phyloP scores from a whole-genome alignment of 2,329 filamentous ascomycete species.

The Decorospora gaudefroyi region DNA sequence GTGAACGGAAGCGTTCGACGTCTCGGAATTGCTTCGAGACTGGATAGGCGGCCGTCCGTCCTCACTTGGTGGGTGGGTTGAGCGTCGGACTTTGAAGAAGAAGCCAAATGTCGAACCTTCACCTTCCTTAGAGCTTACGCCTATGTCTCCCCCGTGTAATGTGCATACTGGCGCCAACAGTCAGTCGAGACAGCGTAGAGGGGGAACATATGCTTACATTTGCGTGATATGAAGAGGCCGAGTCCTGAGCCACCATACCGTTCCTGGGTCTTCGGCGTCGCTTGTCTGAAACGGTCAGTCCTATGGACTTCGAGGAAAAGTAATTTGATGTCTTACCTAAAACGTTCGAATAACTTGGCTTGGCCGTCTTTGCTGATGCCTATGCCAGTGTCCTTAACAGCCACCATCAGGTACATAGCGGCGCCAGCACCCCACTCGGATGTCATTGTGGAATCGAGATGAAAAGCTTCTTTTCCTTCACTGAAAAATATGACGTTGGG shows the following conservation, averaged over 20 bases:
- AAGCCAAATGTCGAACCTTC: conserved; percentile 47
- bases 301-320: background rate
- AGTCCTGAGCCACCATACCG: conserved; percentile 51
- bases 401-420: conserved; percentile 51
- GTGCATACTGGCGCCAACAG: conserved; percentile 36
- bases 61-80: conserved; percentile 25
- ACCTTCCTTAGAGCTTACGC: conserved; percentile 42
- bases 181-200: background rate
- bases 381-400: conserved; percentile 51
- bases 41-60: conserved; percentile 33
- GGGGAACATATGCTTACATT: conserved; percentile 26
- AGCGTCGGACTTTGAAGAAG: conserved; percentile 45
- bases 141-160: conserved; percentile 47
- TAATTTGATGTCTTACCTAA: conserved; percentile 36
- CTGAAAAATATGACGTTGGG: conserved; percentile 53
- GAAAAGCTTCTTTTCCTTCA: conserved; percentile 42
- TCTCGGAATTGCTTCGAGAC: conserved; percentile 33
- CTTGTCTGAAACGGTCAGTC: conserved; percentile 33
- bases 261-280: conserved; percentile 48
- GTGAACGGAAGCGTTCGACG: conserved; percentile 9
- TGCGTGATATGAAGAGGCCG: conserved; percentile 47
- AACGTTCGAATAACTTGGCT: conserved; percentile 51
- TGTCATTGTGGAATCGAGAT: conserved; percentile 49
- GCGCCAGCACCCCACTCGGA: conserved; percentile 51
- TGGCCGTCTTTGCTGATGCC: conserved; percentile 50